These are phyloP conservation scores for Kluyveromyces lactis DNA, from an alignment of 805 yeast species.

Conservation along the genomic window DNA sequence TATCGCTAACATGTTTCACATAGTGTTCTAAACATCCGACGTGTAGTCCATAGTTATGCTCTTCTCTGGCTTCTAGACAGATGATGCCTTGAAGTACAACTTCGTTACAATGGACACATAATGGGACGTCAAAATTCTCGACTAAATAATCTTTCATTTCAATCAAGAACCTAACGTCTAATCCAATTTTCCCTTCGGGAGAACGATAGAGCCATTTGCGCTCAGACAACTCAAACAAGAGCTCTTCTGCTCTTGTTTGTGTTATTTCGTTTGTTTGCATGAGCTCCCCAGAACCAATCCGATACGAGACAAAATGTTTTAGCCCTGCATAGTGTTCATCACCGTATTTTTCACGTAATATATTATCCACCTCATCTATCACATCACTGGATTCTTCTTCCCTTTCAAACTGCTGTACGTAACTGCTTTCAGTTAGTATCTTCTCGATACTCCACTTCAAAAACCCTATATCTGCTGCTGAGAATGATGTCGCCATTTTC, in stretches of 20 bases:
- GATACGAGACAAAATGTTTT: conserved; percentile 9
- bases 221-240: conserved; percentile 15
- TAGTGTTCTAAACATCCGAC: conserved; percentile 26
- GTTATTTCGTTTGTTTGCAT: conserved; percentile 13
- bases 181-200: conserved; percentile 16
- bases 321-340: not conserved
- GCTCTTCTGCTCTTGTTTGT: conserved; percentile 15
- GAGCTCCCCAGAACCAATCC: conserved; percentile 17
- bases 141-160: conserved; percentile 22
- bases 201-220: conserved; percentile 24
- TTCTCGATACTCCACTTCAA: conserved; percentile 22
- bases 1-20: conserved; percentile 18
- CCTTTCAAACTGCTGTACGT: not conserved
- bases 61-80: conserved; percentile 9
- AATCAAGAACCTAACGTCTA: conserved; percentile 18
- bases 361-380: conserved; percentile 12
- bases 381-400: not conserved
- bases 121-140: conserved; percentile 11
- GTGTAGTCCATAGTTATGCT: conserved; percentile 18
- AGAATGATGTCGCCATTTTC: conserved; percentile 22
- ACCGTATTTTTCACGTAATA: conserved; percentile 8
- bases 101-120: conserved; percentile 18
- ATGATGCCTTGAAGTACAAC: conserved; percentile 20
- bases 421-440: conserved; percentile 6
- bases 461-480: conserved; percentile 20